Conservation (phyloP, 768 basidiomycete genomes). For the Tricholoma hemisulphureum region DNA sequence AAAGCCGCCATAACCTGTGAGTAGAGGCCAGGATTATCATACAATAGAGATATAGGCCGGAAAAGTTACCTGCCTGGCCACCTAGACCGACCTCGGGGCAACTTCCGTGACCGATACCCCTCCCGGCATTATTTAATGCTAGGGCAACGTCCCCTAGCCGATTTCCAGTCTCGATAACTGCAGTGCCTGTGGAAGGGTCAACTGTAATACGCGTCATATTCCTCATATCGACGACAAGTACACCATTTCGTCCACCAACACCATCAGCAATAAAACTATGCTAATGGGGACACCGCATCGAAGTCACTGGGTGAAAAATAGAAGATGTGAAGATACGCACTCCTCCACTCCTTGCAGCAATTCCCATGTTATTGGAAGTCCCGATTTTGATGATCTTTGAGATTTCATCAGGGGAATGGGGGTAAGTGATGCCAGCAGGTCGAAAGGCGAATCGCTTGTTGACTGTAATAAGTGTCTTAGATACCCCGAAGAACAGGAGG, state of each 20-base stretch:
- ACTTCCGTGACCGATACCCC: constrained; percentile 43
- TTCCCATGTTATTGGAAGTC: background rate
- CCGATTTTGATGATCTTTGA: background rate
- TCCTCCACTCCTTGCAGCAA: background rate
- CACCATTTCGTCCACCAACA: constrained; percentile 39
- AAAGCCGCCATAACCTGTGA: constrained; percentile 32
- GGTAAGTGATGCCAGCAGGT: background rate
- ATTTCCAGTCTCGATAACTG: constrained; percentile 13
- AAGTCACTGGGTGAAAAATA: background rate
- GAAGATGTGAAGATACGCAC: background rate
- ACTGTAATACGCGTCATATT: constrained; percentile 35
- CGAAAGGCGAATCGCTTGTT: background rate
- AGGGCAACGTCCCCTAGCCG: constrained; percentile 14
- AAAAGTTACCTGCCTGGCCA: constrained; percentile 39
- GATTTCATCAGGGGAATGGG: background rate
- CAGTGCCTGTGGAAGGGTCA: constrained; percentile 26
- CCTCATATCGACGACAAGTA: constrained; percentile 41
- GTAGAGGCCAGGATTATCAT: background rate
- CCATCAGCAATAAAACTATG: constrained; percentile 48
- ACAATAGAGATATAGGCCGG: background rate
- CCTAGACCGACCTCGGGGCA: constrained; percentile 48
- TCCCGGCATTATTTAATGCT: constrained; percentile 34
- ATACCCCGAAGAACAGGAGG: background rate
- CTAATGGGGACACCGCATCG: constrained; percentile 9
- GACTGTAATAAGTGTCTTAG: background rate